A percentile compares a stretch with the other conserved stretches of the same genome.
These are phyloP conservation scores for Pleurotus ostreatus DNA, from an alignment of 768 basidiomycete species.

Conservation along the genomic window DNA sequence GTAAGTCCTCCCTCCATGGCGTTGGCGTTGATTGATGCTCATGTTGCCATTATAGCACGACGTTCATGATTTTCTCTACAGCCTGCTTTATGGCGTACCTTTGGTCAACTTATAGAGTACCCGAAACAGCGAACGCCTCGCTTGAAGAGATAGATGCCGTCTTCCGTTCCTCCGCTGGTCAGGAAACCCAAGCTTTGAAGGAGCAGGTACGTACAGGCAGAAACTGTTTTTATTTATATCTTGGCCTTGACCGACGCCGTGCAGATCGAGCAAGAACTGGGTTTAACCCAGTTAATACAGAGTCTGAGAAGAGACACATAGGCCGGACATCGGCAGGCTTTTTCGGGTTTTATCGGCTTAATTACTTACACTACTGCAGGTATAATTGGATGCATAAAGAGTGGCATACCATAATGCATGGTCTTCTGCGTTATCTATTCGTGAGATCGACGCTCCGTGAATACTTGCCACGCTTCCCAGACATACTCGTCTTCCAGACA, in stretches of 20 bases:
- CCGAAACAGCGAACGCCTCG: slow-evolving; percentile 74
- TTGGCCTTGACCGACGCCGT: background rate
- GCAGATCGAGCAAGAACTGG: slow-evolving; percentile 57
- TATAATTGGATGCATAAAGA: no score
- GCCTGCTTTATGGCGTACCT: slow-evolving; percentile 66
- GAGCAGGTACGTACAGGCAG: slow-evolving; percentile 38
- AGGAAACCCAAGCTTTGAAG: slow-evolving; percentile 47
- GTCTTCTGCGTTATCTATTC: no score
- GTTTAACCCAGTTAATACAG: slow-evolving; percentile 41
- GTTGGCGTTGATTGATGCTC: background rate
- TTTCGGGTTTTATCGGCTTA: no score
- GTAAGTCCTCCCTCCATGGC: slow-evolving; percentile 30
- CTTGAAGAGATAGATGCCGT: slow-evolving; percentile 74
- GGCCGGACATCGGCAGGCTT: no score
- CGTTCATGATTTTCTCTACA: slow-evolving; percentile 63
- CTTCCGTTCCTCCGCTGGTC: slow-evolving; percentile 56
- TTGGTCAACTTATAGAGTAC: slow-evolving; percentile 67
- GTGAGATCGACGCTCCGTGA: no score
- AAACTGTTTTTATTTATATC: background rate
- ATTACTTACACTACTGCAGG: no score
- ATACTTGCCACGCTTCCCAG: no score
- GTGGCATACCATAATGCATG: no score
- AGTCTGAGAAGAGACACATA: slow-evolving; percentile 23
- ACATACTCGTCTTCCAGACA: no score
- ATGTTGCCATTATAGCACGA: slow-evolving; percentile 35